Evolutionary conservation across 495 filamentous ascomycete species (phyloP).

Genomic region (Cairneyella variabilis): DNA sequence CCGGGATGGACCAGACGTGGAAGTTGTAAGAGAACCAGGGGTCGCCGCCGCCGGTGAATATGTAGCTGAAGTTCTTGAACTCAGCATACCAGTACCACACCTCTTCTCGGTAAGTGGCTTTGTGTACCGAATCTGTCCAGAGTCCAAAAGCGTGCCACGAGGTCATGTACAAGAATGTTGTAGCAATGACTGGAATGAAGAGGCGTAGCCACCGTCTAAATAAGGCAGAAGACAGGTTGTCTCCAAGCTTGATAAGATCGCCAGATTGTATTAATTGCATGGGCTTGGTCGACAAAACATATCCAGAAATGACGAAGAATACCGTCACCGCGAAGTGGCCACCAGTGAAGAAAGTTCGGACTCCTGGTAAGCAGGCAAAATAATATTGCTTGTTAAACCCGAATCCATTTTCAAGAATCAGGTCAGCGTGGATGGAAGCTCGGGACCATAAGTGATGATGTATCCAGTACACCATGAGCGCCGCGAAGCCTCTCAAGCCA

Average conservation of each 20-base stretch:
- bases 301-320: conserved; percentile 70
- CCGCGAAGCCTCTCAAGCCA: conserved; percentile 48
- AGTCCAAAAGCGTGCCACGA: conserved; percentile 46
- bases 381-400: conserved; percentile 27
- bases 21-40: conserved; percentile 53
- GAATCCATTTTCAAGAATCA: conserved; percentile 34
- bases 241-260: conserved; percentile 31
- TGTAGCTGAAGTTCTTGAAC: conserved; percentile 56
- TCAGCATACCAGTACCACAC: conserved; percentile 50
- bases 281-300: conserved; percentile 61
- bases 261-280: conserved; percentile 50
- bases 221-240: conserved; percentile 50
- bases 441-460: conserved; percentile 23
- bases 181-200: conserved; percentile 54
- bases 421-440: conserved; percentile 11
- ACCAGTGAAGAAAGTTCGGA: conserved; percentile 53
- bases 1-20: conserved; percentile 68
- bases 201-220: conserved; percentile 61
- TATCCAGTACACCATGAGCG: conserved; percentile 43
- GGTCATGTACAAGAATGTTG: conserved; percentile 48
- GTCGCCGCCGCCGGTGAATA: conserved; percentile 45
- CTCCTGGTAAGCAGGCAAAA: conserved; percentile 55
- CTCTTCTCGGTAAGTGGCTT: conserved; percentile 38
- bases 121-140: conserved; percentile 32
- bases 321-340: conserved; percentile 66